phyloP scores from a whole-genome alignment of 2,329 filamentous ascomycete species.

The Talaromyces sp. region DNA sequence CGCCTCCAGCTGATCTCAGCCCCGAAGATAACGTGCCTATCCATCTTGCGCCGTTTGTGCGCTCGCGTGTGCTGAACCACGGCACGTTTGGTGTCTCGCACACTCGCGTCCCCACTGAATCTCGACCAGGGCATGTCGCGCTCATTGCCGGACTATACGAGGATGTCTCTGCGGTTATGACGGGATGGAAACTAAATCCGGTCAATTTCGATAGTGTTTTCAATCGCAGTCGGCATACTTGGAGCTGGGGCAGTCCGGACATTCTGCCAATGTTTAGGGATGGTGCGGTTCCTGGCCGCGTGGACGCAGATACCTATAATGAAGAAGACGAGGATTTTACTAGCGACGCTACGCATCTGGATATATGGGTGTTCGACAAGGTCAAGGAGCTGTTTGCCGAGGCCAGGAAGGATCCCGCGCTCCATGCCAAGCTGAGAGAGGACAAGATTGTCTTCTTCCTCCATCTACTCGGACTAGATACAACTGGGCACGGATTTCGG shows the following conservation, averaged over 20 bases:
- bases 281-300: conserved; percentile 78
- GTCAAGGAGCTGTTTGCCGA: conserved; percentile 81
- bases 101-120: conserved; percentile 94
- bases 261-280: conserved; percentile 96
- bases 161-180: conserved; percentile 94
- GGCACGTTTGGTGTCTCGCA: conserved; percentile 97
- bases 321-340: conserved; percentile 88
- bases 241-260: conserved; percentile 98
- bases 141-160: conserved; percentile 95
- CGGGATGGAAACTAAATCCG: conserved; percentile 96
- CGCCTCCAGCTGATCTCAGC: conserved; percentile 41
- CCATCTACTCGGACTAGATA: conserved; percentile 87
- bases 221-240: conserved; percentile 92
- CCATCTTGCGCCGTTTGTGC: conserved; percentile 83
- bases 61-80: conserved; percentile 78
- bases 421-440: conserved; percentile 66
- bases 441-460: conserved; percentile 94
- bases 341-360: conserved; percentile 70
- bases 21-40: conserved; percentile 47
- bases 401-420: conserved; percentile 69
- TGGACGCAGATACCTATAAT: conserved; percentile 80
- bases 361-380: conserved; percentile 92
- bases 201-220: conserved; percentile 99
- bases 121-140: conserved; percentile 90
- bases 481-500: conserved; percentile 74